Base-by-base conservation (phyloP, 257 asterid species). In the Salvia hispanica region DNA sequence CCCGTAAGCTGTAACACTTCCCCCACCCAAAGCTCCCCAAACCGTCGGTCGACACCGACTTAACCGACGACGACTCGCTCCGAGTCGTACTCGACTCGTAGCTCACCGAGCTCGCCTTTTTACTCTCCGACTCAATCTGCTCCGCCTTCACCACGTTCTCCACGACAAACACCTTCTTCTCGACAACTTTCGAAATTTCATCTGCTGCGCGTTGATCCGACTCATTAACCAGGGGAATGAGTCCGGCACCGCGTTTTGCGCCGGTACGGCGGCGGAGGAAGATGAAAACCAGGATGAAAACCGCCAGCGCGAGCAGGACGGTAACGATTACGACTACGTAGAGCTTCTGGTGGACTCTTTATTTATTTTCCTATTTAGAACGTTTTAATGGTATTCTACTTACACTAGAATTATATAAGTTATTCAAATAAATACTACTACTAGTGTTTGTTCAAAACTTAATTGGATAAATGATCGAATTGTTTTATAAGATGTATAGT, bases 41-140 rank as follows among this genome's bases (percentile, higher is more conserved):
- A 60, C 85, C 87, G 58, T 88, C 97, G 36, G 82, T 70, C 50
- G 90, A 75, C 61, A 77, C 80, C 63, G 96, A 84, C 72, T 86
- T 66, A 18, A 77, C 96, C 68, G 95, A 88, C 8, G 91, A 88
- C 44, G 91, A 76, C 76, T 88, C 97, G 62, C 95, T 86, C 72
- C 76, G 75, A 28, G 83, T 88, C 44, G 88, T 88, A 65, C 82
- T 88, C 67, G 96, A 88, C 39, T 80, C 97, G 45, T 83, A 80
- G 68, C 95, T 90, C 72, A 55, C 94, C 18, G 95, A 86, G 64
- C 94, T 84, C 58, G 80, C 84, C 73, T 80, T 86, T 61, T 77
- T 74, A 13, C 75, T 78, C 60, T 11, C 83, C 16, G 79, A 71
- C 70, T 75, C 84, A 44, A 69, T 58, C 42, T 72, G 87, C 52